Percentiles rank a stretch among this genome's conserved stretches.
Conservation (phyloP, 805 yeast genomes). For the Clavispora vitiphila region DNA sequence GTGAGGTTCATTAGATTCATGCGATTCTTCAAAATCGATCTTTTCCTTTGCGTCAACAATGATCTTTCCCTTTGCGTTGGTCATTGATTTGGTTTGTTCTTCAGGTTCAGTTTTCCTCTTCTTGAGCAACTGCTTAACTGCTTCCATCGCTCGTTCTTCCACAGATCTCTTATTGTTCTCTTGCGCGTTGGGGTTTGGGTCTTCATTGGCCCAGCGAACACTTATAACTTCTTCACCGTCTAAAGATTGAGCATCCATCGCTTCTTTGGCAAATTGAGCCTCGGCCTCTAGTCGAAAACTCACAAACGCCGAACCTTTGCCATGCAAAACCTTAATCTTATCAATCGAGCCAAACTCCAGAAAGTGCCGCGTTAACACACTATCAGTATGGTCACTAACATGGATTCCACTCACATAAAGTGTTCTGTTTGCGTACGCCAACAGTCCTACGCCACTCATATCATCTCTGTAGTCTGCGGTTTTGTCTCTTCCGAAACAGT, state of each 20-base stretch:
- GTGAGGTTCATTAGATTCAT: no score
- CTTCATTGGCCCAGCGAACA: constrained; percentile 87
- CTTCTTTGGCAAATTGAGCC: constrained; percentile 95
- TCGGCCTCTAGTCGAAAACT: constrained; percentile 60
- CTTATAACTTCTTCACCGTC: constrained; percentile 57
- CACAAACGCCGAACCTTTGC: constrained; percentile 73
- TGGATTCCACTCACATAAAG: constrained; percentile 65
- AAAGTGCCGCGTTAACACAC: constrained; percentile 42
- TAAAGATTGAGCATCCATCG: constrained; percentile 80
- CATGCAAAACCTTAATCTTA: constrained; percentile 54
- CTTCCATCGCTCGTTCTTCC: constrained; percentile 50
- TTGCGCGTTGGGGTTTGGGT: constrained; percentile 69
- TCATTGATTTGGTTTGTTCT: neutral
- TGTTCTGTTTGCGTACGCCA: constrained; percentile 64
- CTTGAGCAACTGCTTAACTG: constrained; percentile 42
- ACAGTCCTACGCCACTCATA: constrained; percentile 90
- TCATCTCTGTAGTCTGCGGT: constrained; percentile 80
- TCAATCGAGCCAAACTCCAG: constrained; percentile 74
- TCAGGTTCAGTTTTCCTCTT: constrained; percentile 3
- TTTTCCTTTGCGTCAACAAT: no score
- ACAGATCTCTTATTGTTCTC: constrained; percentile 42
- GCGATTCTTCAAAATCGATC: no score
- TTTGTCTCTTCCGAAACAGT: constrained; percentile 91
- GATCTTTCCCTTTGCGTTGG: neutral
- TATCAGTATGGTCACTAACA: constrained; percentile 35